These are phyloP conservation scores for Pythium chondricola DNA, from an alignment of 352 stramenopile species.

Conservation along the genomic window DNA sequence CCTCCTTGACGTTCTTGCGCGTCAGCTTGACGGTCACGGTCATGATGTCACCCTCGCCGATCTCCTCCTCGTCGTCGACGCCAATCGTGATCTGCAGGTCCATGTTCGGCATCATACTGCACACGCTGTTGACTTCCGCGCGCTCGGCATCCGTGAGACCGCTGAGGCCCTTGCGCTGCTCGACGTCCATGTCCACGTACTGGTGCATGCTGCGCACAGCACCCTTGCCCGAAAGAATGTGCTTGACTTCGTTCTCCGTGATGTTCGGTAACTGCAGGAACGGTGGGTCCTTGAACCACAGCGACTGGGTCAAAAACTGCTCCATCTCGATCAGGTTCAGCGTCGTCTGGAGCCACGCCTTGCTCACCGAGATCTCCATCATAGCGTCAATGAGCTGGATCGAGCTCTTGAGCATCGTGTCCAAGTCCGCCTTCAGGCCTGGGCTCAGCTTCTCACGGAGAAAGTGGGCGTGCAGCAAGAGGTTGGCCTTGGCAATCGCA, in stretches of 20 bases:
- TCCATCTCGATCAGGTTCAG: constrained; percentile 96
- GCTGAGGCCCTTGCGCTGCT: constrained; percentile 91
- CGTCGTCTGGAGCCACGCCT: constrained; percentile 93
- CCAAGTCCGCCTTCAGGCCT: constrained; percentile 81
- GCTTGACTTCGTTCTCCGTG: constrained; percentile 86
- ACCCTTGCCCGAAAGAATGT: constrained; percentile 91
- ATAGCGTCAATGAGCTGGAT: constrained; percentile 97
- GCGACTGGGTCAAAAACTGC: constrained; percentile 95
- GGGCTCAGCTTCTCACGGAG: constrained; percentile 80
- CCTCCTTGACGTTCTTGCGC: constrained; percentile 95
- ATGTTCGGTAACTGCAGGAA: constrained; percentile 91
- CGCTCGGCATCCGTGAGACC: constrained; percentile 89
- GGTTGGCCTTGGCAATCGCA: constrained; percentile 76
- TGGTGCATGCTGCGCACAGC: constrained; percentile 89
- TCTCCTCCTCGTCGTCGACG: constrained; percentile 88
- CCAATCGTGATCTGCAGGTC: constrained; percentile 89
- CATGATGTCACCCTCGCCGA: constrained; percentile 98
- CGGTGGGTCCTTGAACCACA: constrained; percentile 91
- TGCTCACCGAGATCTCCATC: constrained; percentile 96
- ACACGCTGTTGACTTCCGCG: constrained; percentile 90
- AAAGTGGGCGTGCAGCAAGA: constrained; percentile 95
- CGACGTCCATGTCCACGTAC: constrained; percentile 89
- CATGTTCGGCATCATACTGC: constrained; percentile 94
- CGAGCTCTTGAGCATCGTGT: constrained; percentile 93
- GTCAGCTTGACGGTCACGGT: constrained; percentile 96